phyloP scores from a whole-genome alignment of 2,329 filamentous ascomycete species.

The Leptographium procerum region DNA sequence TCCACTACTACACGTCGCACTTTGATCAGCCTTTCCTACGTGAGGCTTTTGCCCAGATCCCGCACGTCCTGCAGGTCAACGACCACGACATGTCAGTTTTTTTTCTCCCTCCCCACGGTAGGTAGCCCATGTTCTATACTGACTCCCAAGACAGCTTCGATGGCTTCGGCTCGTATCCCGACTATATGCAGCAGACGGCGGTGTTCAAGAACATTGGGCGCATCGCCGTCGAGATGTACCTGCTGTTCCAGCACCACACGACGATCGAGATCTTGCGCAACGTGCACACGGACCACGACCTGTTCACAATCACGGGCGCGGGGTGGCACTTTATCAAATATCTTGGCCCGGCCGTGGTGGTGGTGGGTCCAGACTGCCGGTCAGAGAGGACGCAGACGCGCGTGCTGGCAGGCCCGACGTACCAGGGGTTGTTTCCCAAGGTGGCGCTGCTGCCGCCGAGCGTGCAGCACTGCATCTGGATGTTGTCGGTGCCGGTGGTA shows the following conservation, averaged over 20 bases:
- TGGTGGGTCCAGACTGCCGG: constrained; percentile 82
- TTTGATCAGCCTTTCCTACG: constrained; percentile 93
- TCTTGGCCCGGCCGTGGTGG: constrained; percentile 79
- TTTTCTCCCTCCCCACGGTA: not conserved
- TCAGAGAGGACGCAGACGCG: constrained; percentile 84
- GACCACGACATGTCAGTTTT: constrained; percentile 90
- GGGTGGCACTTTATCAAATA: constrained; percentile 99
- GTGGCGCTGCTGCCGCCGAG: constrained; percentile 80
- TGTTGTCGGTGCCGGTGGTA: constrained; percentile 80
- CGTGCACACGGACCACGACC: constrained; percentile 73
- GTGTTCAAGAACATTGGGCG: constrained; percentile 98
- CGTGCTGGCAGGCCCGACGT: constrained; percentile 91
- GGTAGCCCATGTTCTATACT: not conserved
- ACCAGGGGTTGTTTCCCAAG: constrained; percentile 95
- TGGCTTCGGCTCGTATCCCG: constrained; percentile 91
- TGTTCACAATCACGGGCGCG: constrained; percentile 94
- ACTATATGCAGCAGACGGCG: constrained; percentile 95
- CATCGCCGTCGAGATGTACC: constrained; percentile 92
- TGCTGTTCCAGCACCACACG: constrained; percentile 96
- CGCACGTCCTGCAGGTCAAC: constrained; percentile 83
- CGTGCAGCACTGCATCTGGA: constrained; percentile 95
- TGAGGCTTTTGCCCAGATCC: constrained; percentile 95
- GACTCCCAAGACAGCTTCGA: constrained; percentile 58
- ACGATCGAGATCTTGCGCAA: constrained; percentile 88
- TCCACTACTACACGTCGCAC: constrained; percentile 97